A percentile compares a stretch with the other conserved stretches of the same genome.
These are phyloP conservation scores for Eremothecium sinecaudum DNA, from an alignment of 1,139 yeast genomes.

Conservation along the genomic window DNA sequence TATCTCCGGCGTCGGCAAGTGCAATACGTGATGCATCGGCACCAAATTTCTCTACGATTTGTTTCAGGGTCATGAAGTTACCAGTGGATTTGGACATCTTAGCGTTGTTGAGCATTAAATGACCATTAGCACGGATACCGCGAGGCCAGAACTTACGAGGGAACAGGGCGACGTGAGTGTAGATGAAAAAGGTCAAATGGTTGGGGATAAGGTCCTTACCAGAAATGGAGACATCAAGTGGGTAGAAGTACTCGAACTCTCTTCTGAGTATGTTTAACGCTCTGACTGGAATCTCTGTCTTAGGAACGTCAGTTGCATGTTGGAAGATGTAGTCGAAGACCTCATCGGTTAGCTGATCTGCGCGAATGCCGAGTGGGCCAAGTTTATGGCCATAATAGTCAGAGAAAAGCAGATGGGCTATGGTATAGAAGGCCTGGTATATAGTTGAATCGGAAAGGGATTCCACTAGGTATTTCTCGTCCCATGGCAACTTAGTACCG, in stretches of 20 bases:
- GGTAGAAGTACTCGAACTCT: constrained; percentile 93
- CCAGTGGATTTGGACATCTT: constrained; percentile 98
- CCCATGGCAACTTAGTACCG: constrained; percentile 97
- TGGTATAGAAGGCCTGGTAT: constrained; percentile 92
- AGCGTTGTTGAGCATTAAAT: constrained; percentile 86
- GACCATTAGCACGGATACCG: constrained; percentile 94
- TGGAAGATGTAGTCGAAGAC: constrained; percentile 88
- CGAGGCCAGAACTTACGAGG: constrained; percentile 87
- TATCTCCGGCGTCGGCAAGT: constrained; percentile 96
- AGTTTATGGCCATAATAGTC: constrained; percentile 73
- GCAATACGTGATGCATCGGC: constrained; percentile 98
- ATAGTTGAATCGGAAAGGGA: constrained; percentile 93
- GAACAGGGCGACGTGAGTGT: constrained; percentile 87
- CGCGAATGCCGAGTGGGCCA: constrained; percentile 65
- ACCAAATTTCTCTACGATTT: constrained; percentile 80
- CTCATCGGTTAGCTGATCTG: constrained; percentile 86
- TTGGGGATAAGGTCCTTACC: constrained; percentile 97
- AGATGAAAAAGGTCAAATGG: constrained; percentile 91
- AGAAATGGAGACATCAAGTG: constrained; percentile 81
- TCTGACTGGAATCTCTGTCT: constrained; percentile 52
- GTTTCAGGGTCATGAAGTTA: constrained; percentile 85
- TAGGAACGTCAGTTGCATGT: constrained; percentile 48
- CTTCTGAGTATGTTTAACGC: constrained; percentile 70
- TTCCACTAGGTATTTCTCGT: constrained; percentile 84
- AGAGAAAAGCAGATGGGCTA: constrained; percentile 73